Conservation (phyloP, 2,329 filamentous ascomycete species). For the Ceratocystis cubensis region DNA sequence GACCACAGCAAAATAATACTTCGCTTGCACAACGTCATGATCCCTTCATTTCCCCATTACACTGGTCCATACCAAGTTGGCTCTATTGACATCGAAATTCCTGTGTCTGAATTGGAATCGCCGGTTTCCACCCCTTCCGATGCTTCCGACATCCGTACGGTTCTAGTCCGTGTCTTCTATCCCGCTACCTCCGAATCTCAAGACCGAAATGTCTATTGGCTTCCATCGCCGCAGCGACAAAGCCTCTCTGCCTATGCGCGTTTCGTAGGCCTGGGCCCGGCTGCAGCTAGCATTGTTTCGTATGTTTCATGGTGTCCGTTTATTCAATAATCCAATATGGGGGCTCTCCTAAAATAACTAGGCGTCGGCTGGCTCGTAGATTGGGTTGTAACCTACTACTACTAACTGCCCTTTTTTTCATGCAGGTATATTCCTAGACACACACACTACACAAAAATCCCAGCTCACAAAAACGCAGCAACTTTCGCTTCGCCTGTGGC, state of each 20-base stretch:
- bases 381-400: not conserved
- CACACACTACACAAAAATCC: constrained; percentile 60
- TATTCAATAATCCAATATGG: not conserved
- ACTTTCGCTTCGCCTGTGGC: constrained; percentile 41
- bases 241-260: constrained; percentile 63
- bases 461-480: constrained; percentile 55
- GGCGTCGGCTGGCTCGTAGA: not conserved
- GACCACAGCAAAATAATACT: not conserved
- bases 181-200: constrained; percentile 47
- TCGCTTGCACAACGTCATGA: constrained; percentile 21
- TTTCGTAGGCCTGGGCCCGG: constrained; percentile 55
- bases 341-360: too few relatives aligned
- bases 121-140: constrained; percentile 42
- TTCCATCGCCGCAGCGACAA: constrained; percentile 62
- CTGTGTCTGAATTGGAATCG: constrained; percentile 45
- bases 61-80: constrained; percentile 68
- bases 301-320: constrained; percentile 29
- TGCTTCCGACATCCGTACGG: constrained; percentile 50
- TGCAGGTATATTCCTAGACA: constrained; percentile 54
- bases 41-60: constrained; percentile 62
- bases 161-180: constrained; percentile 75
- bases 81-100: constrained; percentile 68
- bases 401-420: not conserved
- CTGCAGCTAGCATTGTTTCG: constrained; percentile 48
- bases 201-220: constrained; percentile 54